phyloP scores from a whole-genome alignment of 2,329 filamentous ascomycete genomes.

The Chrysoporthe puriensis region DNA sequence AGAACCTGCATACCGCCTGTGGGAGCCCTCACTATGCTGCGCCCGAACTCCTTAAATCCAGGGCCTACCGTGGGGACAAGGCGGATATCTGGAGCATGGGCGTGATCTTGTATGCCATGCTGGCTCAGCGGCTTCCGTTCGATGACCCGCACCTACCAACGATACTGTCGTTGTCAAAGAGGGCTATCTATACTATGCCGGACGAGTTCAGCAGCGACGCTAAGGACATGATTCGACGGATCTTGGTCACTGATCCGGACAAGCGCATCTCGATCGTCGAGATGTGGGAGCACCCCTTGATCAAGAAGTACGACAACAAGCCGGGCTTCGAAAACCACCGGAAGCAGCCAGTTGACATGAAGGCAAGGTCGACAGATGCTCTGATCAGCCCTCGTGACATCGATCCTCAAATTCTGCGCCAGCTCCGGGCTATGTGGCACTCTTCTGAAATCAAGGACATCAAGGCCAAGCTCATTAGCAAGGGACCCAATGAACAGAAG shows the following conservation, averaged over 20 bases:
- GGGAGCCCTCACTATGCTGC: constrained; percentile 97
- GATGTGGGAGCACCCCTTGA: constrained; percentile 86
- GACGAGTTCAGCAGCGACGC: constrained; percentile 68
- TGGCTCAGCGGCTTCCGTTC: constrained; percentile 85
- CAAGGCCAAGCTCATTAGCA: constrained; percentile 66
- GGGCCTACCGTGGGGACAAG: constrained; percentile 79
- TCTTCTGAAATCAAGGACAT: constrained; percentile 75
- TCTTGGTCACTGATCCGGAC: constrained; percentile 78
- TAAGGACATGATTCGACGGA: constrained; percentile 75
- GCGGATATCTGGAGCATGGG: constrained; percentile 96
- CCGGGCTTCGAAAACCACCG: constrained; percentile 65
- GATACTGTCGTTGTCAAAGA: constrained; percentile 65
- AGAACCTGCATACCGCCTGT: constrained; percentile 83
- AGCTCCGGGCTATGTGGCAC: constrained; percentile 91
- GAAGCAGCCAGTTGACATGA: constrained; percentile 57
- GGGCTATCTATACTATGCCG: constrained; percentile 65
- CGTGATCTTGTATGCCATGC: constrained; percentile 84
- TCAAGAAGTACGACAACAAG: constrained; percentile 80
- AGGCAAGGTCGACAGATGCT: constrained; percentile 65
- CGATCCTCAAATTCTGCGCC: constrained; percentile 79
- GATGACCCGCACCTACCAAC: constrained; percentile 60
- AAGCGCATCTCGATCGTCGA: constrained; percentile 77
- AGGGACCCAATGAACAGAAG: constrained; percentile 84
- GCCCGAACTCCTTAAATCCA: constrained; percentile 81
- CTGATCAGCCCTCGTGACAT: constrained; percentile 67